Base-by-base conservation (phyloP, 352 stramenopile species). In the Plasmopara viticola region DNA sequence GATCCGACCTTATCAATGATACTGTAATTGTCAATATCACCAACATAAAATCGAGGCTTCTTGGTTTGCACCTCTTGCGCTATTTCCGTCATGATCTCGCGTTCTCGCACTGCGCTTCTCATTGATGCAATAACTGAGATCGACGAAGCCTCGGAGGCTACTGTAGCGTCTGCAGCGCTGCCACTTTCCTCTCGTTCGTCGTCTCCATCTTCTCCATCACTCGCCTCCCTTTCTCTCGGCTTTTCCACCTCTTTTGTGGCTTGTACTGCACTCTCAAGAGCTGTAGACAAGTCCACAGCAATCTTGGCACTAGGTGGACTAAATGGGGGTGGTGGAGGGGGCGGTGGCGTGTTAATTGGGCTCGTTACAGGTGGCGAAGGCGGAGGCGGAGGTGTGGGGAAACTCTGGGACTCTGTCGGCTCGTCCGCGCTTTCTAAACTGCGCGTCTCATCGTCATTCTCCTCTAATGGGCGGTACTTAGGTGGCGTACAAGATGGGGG, bases 1-100 rank as follows among this genome's bases (percentile, higher is more conserved):
- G 78, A 91, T 3, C 84, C 84, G 1, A 94, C 78, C 60, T 94
- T 91, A 62, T 92, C 84, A 56, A 94, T 94, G 38, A 94, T 92
- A 53, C 68, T 91, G 56, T 94, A 94, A 56, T 70, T 89, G 29
- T 91, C 78, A 55, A 94, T 94, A 40, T 91, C 78, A 20, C 83
- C 83, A 37, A 94, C 72, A 43, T 94, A 89, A 52, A 80, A 91
- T n/a, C 83, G 65, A 6, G 78, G 57, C 34, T 66, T 69, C 54
- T 87, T 82, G 0, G 37, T 38, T 2, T 64, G 66, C 3, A 52
- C 29, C 5, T 87, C 74, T 20, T 51, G 58, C 18, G 70, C 55
- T 39, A 56, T 63, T 12, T 87, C 76, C 2, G 51, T 53, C 61
- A 85, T 66, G 51, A 90, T 88, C 71, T 90, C 79, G 6, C 73